Percentiles rank a stretch among this genome's conserved stretches.
These are phyloP conservation scores for Phytophthora macrochlamydospora DNA, from an alignment of 352 stramenopile genomes.

Conservation along the genomic window DNA sequence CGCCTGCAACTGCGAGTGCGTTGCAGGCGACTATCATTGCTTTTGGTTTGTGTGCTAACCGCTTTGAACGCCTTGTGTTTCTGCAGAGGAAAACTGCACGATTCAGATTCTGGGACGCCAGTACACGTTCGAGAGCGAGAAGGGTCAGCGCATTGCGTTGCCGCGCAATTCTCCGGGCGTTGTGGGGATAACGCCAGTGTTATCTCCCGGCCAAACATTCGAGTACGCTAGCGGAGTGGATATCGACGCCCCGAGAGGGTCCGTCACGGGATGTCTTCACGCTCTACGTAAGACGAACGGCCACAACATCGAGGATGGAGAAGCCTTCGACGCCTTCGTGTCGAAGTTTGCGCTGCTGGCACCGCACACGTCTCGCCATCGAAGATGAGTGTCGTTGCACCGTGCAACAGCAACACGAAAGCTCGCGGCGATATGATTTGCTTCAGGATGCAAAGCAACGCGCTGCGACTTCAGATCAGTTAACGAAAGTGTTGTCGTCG, in stretches of 20 bases:
- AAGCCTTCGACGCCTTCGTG: conserved; percentile 72
- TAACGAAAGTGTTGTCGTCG: conserved; percentile 6
- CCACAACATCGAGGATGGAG: conserved; percentile 29
- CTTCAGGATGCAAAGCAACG: conserved; percentile 23
- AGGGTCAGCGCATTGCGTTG: conserved; percentile 60
- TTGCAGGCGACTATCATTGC: neutral
- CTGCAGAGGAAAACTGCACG: conserved; percentile 45
- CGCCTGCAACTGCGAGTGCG: neutral
- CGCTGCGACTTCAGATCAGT: conserved; percentile 4
- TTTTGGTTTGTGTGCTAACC: conserved; percentile 3
- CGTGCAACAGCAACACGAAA: neutral
- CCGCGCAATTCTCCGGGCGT: conserved; percentile 71
- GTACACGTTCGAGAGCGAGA: conserved; percentile 79
- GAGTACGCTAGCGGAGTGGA: conserved; percentile 83
- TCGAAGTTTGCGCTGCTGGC: conserved; percentile 68
- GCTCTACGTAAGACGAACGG: conserved; percentile 39
- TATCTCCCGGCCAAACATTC: conserved; percentile 75
- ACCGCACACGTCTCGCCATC: conserved; percentile 7
- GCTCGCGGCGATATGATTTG: conserved; percentile 21
- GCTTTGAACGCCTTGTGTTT: neutral
- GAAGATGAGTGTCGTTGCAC: conserved; percentile 8
- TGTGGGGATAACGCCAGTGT: conserved; percentile 66
- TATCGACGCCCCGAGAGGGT: conserved; percentile 66
- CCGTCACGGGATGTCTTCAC: conserved; percentile 72
- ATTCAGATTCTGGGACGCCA: conserved; percentile 79